Percentiles rank a stretch among this genome's conserved stretches.
These are phyloP conservation scores for Orbilia quercus DNA, from an alignment of 2,329 filamentous ascomycete genomes.

Conservation along the genomic window DNA sequence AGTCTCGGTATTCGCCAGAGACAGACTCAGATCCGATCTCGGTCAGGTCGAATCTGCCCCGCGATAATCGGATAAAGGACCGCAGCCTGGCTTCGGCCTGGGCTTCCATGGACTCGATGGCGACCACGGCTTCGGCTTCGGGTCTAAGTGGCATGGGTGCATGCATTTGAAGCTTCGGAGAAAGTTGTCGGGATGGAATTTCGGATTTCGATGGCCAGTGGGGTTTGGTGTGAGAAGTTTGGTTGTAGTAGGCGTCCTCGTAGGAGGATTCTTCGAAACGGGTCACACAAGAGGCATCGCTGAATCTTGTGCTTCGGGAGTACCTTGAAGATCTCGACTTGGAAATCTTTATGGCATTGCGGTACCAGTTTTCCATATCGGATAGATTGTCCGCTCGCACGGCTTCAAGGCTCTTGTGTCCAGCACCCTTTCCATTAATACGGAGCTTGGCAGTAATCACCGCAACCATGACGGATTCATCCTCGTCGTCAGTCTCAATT, in stretches of 20 bases:
- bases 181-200: slow-evolving; percentile 13
- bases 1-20: slow-evolving; percentile 33
- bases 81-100: slow-evolving; percentile 36
- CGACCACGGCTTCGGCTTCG: slow-evolving; percentile 30
- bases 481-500: slow-evolving; percentile 44
- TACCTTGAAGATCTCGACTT: slow-evolving; percentile 40
- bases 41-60: slow-evolving; percentile 30
- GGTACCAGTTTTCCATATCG: slow-evolving; percentile 48
- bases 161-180: slow-evolving; percentile 33
- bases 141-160: slow-evolving; percentile 42
- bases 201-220: slow-evolving; percentile 11
- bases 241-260: slow-evolving; percentile 9
- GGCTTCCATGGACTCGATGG: slow-evolving; percentile 42
- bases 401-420: slow-evolving; percentile 27
- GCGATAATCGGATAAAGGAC: slow-evolving; percentile 34
- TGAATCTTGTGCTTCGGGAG: slow-evolving; percentile 38
- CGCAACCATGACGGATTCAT: slow-evolving; percentile 18
- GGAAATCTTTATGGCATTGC: slow-evolving; percentile 25
- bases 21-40: slow-evolving; percentile 14
- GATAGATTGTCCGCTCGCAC: slow-evolving; percentile 31
- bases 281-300: slow-evolving; percentile 33
- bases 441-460: slow-evolving; percentile 33
- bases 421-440: slow-evolving; percentile 20
- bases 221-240: slow-evolving; percentile 7
- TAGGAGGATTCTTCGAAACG: slow-evolving; percentile 32